Evolutionary conservation across 2,329 filamentous ascomycete genomes (phyloP).

Genomic region (Apiospora hydei): DNA sequence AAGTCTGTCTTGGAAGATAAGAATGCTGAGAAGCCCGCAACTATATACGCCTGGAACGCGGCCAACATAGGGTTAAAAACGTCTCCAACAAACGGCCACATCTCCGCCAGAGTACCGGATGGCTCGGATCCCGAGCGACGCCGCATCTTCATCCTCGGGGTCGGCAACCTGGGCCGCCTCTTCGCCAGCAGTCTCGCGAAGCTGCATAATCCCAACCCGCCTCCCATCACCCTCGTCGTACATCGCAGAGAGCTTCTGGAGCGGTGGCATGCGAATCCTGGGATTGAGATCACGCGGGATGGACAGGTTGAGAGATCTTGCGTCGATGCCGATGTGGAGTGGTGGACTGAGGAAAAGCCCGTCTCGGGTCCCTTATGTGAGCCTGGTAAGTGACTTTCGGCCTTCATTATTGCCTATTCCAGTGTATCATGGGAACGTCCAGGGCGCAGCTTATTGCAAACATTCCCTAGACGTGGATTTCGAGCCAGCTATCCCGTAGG

Average conservation of each 20-base stretch:
- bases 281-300: slow-evolving; percentile 53
- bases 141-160: slow-evolving; percentile 80
- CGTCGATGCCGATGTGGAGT: slow-evolving; percentile 58
- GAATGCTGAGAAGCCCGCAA: slow-evolving; percentile 30
- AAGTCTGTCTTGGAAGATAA: slow-evolving; percentile 30
- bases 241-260: slow-evolving; percentile 62
- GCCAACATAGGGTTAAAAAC: slow-evolving; percentile 32
- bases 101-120: not conserved
- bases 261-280: slow-evolving; percentile 53
- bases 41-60: slow-evolving; percentile 41
- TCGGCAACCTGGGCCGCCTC: slow-evolving; percentile 82
- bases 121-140: slow-evolving; percentile 29
- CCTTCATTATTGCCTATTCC: not conserved
- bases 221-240: slow-evolving; percentile 82
- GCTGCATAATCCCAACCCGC: slow-evolving; percentile 55
- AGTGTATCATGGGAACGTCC: not conserved
- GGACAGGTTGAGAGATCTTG: slow-evolving; percentile 39
- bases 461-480: no score
- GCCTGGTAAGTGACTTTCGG: slow-evolving; percentile 38
- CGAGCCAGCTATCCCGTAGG: not conserved
- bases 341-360: slow-evolving; percentile 58
- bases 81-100: no score
- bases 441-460: no score
- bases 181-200: slow-evolving; percentile 76
- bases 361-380: slow-evolving; percentile 47